Percentiles rank a stretch among this genome's conserved stretches.
Evolutionary conservation across 129 eudicot species (phyloP).

Genomic region (Pittosporum tobira): DNA sequence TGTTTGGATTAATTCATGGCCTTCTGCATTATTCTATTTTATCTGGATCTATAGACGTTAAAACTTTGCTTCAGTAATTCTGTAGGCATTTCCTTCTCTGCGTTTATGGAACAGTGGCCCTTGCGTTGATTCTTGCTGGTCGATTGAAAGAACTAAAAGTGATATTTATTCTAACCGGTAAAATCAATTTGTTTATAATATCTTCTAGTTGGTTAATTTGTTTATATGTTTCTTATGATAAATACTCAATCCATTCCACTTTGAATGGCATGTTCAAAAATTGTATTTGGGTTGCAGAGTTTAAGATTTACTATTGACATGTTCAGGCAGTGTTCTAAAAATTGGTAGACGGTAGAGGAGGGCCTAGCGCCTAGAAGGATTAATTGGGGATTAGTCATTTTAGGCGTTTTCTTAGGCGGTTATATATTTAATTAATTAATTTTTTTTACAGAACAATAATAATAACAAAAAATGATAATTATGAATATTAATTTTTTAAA

Average conservation of each 20-base stretch:
- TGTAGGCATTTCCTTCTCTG: constrained; percentile 93
- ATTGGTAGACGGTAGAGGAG: no score
- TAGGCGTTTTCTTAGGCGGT: no score
- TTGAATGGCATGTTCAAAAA: neutral
- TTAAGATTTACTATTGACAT: no score
- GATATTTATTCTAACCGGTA: constrained; percentile 72
- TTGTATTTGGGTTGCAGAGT: neutral
- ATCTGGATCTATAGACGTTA: constrained; percentile 6
- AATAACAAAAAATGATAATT: no score
- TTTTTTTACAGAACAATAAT: no score
- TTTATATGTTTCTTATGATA: neutral
- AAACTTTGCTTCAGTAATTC: constrained; percentile 15
- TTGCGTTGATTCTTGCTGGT: constrained; percentile 79
- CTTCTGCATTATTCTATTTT: neutral
- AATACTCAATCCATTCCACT: neutral
- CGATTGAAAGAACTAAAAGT: constrained; percentile 64
- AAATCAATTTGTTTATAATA: neutral
- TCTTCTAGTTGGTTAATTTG: neutral
- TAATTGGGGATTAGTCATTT: no score
- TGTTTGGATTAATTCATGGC: neutral
- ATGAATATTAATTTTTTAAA: no score
- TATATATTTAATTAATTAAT: no score
- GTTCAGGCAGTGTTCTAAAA: no score
- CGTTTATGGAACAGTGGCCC: constrained; percentile 70
- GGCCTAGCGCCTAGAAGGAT: no score